Conservation (phyloP, 331 rosid genomes). For the Arachis monticola region DNA sequence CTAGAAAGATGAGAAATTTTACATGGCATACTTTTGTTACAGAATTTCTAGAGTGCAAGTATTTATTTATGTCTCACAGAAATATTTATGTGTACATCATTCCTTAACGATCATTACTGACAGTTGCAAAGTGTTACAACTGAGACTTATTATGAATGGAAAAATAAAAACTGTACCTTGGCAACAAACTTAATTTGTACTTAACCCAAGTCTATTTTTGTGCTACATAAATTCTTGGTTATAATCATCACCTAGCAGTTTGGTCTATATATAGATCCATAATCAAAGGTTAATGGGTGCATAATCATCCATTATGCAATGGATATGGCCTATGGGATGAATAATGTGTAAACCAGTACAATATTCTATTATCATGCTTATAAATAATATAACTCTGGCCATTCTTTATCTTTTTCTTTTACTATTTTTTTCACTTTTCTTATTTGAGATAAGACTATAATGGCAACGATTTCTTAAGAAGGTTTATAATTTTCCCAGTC, state of each 20-base stretch:
- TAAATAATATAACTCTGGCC: too few relatives aligned
- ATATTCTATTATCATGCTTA: too few relatives aligned
- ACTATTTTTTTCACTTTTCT: background rate
- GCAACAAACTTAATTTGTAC: background rate
- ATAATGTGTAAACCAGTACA: too few relatives aligned
- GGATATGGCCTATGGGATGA: too few relatives aligned
- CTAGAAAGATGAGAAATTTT: constrained; percentile 68
- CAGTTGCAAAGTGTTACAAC: constrained; percentile 29
- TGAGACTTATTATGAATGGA: constrained; percentile 4
- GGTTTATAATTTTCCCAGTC: background rate
- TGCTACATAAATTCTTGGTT: constrained; percentile 4
- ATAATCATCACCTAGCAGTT: background rate
- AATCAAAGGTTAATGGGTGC: background rate
- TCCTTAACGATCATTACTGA: constrained; percentile 8
- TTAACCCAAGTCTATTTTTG: background rate
- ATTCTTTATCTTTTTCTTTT: too few relatives aligned
- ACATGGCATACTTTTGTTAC: background rate
- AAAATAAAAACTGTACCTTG: constrained; percentile 3
- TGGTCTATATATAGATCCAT: background rate
- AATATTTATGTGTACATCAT: constrained; percentile 15
- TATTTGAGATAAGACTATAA: background rate
- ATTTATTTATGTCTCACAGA: background rate
- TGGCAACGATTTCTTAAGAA: background rate
- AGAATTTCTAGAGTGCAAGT: constrained; percentile 26
- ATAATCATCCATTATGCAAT: too few relatives aligned